A percentile compares a stretch with the other conserved stretches of the same genome.
These are phyloP conservation scores for Dinochytrium kinnereticum DNA, from an alignment of 371 early-diverging fungal genomes.

Conservation along the genomic window DNA sequence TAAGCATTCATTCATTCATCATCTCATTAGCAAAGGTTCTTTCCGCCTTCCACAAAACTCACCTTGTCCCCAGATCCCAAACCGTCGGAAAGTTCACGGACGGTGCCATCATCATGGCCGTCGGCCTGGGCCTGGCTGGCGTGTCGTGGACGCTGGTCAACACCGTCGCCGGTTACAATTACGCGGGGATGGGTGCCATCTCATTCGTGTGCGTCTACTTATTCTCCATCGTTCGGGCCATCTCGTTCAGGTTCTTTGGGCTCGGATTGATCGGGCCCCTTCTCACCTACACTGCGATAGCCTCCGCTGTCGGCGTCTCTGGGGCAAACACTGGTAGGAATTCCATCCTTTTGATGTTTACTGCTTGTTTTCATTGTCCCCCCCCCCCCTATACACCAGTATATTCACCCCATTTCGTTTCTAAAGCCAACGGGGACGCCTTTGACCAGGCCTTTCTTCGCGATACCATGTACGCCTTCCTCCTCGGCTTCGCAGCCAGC, in stretches of 20 bases:
- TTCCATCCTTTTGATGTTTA: background rate
- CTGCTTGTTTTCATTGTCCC: background rate
- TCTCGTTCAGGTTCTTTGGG: constrained; percentile 20
- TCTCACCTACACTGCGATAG: constrained; percentile 21
- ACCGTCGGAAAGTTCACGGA: constrained; percentile 5
- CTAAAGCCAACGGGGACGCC: constrained; percentile 13
- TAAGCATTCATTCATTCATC: constrained; percentile 7
- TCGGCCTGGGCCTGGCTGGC: constrained; percentile 14
- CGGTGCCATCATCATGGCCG: background rate
- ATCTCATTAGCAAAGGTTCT: too few relatives aligned
- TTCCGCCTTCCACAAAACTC: constrained; percentile 4
- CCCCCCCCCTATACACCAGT: background rate
- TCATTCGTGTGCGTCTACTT: constrained; percentile 28
- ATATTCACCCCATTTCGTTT: background rate
- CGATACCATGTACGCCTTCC: constrained; percentile 25
- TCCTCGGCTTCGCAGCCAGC: constrained; percentile 29
- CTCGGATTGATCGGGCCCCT: constrained; percentile 29
- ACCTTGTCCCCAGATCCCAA: background rate
- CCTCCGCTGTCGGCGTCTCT: background rate
- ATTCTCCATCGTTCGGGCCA: constrained; percentile 23
- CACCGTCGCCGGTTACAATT: constrained; percentile 21
- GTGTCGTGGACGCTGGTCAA: constrained; percentile 30
- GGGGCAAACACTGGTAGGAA: background rate
- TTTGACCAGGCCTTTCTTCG: constrained; percentile 33
- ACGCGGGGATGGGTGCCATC: constrained; percentile 21